Base-by-base conservation (phyloP, 495 filamentous ascomycete genomes). In the Bathelium albidoporum region DNA sequence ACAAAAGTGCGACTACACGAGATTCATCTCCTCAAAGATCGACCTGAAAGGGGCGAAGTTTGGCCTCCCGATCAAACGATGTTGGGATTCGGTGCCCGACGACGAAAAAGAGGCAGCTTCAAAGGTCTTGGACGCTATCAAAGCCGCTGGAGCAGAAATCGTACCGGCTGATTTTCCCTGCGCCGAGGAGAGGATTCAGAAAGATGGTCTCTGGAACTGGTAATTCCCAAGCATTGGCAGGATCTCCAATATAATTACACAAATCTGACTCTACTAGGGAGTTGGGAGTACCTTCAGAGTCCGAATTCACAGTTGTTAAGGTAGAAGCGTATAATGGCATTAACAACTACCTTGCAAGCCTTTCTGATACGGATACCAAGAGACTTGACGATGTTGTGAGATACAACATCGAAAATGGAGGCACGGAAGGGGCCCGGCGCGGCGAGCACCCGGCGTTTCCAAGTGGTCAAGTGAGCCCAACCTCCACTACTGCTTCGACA, bases 161-260 rank as follows among this genome's bases (percentile, higher is more conserved):
- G 18, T 70, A 24, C 11, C 18, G 9, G 61, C 59, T 31, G 65
- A 71, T 1, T 67, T 71, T 58, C 67, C 67, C 26, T 73, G 65
- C 58, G 70, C 67, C 3, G 65, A 66, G 44, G 71, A 73, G 24
- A 60, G 65, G 12, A 71, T 73, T 28, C 61, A 63, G 12, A 24
- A 32, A 5, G 67, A 70, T 60, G 71, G 70, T 16, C 58, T 26
- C 10, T 73, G 71, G 71, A 63, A 73, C 61, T 73, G 70, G 69
- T 66, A 52, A 5, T 20, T 12, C n/a, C 44, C 44, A 49, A 49
- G n/a, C 1, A 12, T 16, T 49, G 12, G 44, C 44, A 49, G 44
- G 5, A 12, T 20, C 18, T 49, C 1, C 5, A 20, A 20, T 0
- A 12, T 5, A 2, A 49, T 5, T 20, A 41, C 7, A 7, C 36